Conservation (phyloP, 2,329 filamentous ascomycete genomes). For the Niveomyces coronatus region DNA sequence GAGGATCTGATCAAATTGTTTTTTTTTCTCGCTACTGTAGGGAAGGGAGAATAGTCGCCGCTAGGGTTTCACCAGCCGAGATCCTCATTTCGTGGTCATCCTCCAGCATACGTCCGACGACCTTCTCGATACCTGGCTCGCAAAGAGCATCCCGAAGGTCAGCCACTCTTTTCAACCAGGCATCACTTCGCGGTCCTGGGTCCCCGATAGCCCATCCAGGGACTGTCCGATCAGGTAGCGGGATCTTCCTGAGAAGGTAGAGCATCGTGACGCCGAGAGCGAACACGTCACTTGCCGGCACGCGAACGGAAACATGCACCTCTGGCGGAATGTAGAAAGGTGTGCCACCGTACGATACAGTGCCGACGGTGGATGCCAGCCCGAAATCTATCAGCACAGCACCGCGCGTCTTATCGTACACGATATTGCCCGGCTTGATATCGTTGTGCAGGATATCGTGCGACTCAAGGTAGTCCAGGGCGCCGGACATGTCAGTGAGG, state of each 20-base stretch:
- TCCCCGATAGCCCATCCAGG: too few species aligned
- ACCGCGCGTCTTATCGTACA: not conserved
- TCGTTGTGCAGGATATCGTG: not conserved
- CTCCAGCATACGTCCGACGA: too few species aligned
- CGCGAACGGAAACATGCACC: not conserved
- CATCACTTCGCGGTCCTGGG: too few species aligned
- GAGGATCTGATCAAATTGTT: too few species aligned
- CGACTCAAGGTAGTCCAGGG: not conserved
- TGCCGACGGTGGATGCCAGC: not conserved
- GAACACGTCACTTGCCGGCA: not conserved
- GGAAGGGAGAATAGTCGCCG: too few species aligned
- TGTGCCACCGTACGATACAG: not conserved
- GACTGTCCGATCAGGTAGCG: not conserved
- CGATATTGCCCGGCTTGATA: not conserved
- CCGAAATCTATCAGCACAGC: conserved; percentile 1
- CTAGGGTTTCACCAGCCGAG: too few species aligned
- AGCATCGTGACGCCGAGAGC: not conserved
- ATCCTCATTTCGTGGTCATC: too few species aligned
- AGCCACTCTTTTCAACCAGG: too few species aligned
- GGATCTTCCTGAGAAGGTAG: not conserved
- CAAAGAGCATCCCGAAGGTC: too few species aligned
- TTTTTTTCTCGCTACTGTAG: too few species aligned
- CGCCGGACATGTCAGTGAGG: too few species aligned
- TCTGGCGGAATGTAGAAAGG: not conserved
- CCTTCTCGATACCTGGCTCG: too few species aligned